phyloP scores from a whole-genome alignment of 1,284 basidiomycete genomes.

The Naganishia cerealis region DNA sequence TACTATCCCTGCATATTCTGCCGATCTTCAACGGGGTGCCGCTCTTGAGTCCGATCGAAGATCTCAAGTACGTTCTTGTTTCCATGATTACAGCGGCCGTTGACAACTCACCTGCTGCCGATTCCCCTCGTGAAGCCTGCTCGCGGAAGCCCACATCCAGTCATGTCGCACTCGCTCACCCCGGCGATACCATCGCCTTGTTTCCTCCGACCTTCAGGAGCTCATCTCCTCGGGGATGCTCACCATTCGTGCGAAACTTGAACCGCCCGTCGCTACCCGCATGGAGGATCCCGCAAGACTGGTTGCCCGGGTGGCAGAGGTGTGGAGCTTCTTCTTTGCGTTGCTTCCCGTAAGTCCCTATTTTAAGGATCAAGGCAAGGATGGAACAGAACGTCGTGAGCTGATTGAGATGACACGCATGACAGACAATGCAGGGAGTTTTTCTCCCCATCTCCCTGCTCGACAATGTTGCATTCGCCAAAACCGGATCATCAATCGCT shows the following conservation, averaged over 20 bases:
- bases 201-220: slow-evolving; percentile 78
- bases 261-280: slow-evolving; percentile 47
- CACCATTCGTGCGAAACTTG: slow-evolving; percentile 82
- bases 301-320: slow-evolving; percentile 73
- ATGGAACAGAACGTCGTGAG: not conserved
- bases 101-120: not conserved
- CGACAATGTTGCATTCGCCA: slow-evolving; percentile 38
- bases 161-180: slow-evolving; percentile 47
- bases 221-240: slow-evolving; percentile 85
- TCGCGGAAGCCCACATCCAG: slow-evolving; percentile 75
- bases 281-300: slow-evolving; percentile 60
- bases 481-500: not conserved
- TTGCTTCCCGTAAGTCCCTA: slow-evolving; percentile 64
- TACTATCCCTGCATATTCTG: slow-evolving; percentile 78
- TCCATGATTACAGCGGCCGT: no score
- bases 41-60: slow-evolving; percentile 84
- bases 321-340: slow-evolving; percentile 94
- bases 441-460: slow-evolving; percentile 56
- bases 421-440: slow-evolving; percentile 55
- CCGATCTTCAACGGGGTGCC: slow-evolving; percentile 90
- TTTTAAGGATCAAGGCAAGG: not conserved
- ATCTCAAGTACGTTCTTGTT: slow-evolving; percentile 65
- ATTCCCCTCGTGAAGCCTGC: slow-evolving; percentile 44
- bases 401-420: not conserved
- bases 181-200: slow-evolving; percentile 41